Percentiles rank a stretch among this genome's conserved stretches.
phyloP scores from a whole-genome alignment of 192 early-diverging fungal species.

The Kickxella alabastrina region DNA sequence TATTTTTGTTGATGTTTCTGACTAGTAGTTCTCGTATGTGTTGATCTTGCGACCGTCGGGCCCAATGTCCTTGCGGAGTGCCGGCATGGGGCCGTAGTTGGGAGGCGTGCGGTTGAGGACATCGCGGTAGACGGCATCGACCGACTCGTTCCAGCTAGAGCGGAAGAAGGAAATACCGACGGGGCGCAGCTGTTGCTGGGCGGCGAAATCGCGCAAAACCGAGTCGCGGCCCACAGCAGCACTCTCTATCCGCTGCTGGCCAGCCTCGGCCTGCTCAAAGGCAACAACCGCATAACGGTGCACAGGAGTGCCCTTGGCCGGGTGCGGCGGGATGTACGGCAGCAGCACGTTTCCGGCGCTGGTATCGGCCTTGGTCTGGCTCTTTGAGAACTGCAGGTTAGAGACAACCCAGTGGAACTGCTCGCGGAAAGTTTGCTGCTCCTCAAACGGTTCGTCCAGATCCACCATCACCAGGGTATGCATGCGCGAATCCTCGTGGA shows the following conservation, averaged over 20 bases:
- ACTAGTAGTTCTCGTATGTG: constrained; percentile 30
- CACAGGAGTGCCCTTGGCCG: constrained; percentile 67
- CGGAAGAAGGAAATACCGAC: constrained; percentile 48
- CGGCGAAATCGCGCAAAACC: constrained; percentile 31
- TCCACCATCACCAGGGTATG: constrained; percentile 72
- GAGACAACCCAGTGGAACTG: constrained; percentile 70
- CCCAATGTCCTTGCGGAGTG: constrained; percentile 22
- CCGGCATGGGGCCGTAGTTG: constrained; percentile 21
- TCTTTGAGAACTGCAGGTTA: constrained; percentile 61
- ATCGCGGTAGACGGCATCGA: constrained; percentile 47
- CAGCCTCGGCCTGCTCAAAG: constrained; percentile 60
- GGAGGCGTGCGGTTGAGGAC: constrained; percentile 31
- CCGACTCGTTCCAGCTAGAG: constrained; percentile 38
- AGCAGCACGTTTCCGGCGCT: constrained; percentile 46
- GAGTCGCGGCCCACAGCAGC: constrained; percentile 40
- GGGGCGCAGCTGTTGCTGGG: constrained; percentile 24
- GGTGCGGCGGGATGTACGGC: constrained; percentile 70
- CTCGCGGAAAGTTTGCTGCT: constrained; percentile 62
- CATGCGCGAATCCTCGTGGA: constrained; percentile 62
- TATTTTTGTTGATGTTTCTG: too few species aligned
- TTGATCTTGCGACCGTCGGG: constrained; percentile 47
- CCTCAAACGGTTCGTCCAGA: constrained; percentile 63
- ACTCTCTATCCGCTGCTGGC: constrained; percentile 49
- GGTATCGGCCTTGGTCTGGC: constrained; percentile 42
- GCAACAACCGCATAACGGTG: constrained; percentile 69